Conservation (phyloP, 768 basidiomycete genomes). For the Lactifluus piperatus region DNA sequence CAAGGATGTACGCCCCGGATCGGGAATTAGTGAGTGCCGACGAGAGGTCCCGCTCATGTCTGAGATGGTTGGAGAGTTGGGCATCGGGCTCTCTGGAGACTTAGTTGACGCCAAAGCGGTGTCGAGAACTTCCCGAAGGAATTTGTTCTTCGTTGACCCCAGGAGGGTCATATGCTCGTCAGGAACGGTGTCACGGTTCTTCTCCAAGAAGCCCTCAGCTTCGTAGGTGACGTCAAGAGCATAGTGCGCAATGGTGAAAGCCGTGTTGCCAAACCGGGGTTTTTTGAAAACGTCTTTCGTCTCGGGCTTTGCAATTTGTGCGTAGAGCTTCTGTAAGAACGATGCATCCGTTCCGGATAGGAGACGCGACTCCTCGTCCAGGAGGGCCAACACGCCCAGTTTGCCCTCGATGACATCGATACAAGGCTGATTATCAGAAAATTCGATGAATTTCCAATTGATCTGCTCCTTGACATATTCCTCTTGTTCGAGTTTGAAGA, state of each 20-base stretch:
- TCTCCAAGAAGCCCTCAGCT: constrained; percentile 96
- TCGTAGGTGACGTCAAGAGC: constrained; percentile 98
- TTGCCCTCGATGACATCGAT: constrained; percentile 98
- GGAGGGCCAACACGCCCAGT: constrained; percentile 85
- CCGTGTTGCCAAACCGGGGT: constrained; percentile 94
- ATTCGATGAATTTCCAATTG: constrained; percentile 99
- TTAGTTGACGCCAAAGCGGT: constrained; percentile 73
- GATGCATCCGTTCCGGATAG: constrained; percentile 89
- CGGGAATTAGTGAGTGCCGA: constrained; percentile 78
- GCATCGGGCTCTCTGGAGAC: constrained; percentile 55
- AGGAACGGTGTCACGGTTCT: constrained; percentile 97
- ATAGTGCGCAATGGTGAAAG: constrained; percentile 97
- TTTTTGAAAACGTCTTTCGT: constrained; percentile 93
- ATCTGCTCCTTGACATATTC: constrained; percentile 98
- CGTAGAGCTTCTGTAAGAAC: constrained; percentile 87
- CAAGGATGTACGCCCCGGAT: constrained; percentile 72
- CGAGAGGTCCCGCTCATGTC: constrained; percentile 73
- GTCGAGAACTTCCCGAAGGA: constrained; percentile 92
- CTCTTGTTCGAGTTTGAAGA: constrained; percentile 98
- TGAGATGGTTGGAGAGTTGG: constrained; percentile 68
- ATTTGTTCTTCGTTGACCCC: constrained; percentile 78
- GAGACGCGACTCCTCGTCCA: constrained; percentile 97
- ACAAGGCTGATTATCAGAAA: constrained; percentile 97
- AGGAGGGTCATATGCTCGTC: constrained; percentile 94
- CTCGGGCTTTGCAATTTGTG: constrained; percentile 75